Base-by-base conservation (phyloP, 345 rosid species). In the Arabidopsis suecica region DNA sequence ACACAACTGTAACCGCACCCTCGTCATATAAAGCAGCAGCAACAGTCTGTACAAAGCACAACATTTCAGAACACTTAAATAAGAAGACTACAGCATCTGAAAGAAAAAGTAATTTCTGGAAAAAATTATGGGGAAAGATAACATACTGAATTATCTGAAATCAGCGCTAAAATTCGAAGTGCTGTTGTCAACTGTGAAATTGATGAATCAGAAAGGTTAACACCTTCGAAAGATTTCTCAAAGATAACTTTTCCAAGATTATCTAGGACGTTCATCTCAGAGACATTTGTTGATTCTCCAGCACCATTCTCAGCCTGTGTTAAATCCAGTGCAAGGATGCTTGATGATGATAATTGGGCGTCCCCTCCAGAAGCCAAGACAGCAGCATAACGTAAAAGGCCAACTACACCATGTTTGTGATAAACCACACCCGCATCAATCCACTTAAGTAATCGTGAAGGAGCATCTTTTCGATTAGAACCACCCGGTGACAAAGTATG, bases 401-500 rank as follows among this genome's bases (percentile, higher is more conserved):
- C 97, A 81, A 85, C 84, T 68, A 85, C 84, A 61, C 97, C 97
- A 78, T 86, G 88, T 85, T 95, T 95, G 76, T 95, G 96, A 84
- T 90, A 91, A 76, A 92, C 96, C 47, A 89, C 84, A 53, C 91
- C 96, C 79, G 96, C 91, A 89, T 95, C 99, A 72, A 92, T 86
- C 97, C 97, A 95, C 63, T 90, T 97, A 82, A 94, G 81, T 74
- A 92, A 83, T 75, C 99, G 84, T 67, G 93, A 82, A 58, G 97
- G 99, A 71, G 97, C 91, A 79, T 92, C 97, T 83, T 92, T 95
- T 73, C 88, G 88, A 81, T 89, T 95, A 42, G 99, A 89, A 70
- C 99, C 99, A 68, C 97, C 99, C 40, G 87, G 96, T 64, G 97
- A 95, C 71, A 96, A 87, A 68, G 93, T 85, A 85, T 89, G 89